These are phyloP conservation scores for Meripilus lineatus DNA, from an alignment of 1,284 basidiomycete genomes.

Conservation along the genomic window DNA sequence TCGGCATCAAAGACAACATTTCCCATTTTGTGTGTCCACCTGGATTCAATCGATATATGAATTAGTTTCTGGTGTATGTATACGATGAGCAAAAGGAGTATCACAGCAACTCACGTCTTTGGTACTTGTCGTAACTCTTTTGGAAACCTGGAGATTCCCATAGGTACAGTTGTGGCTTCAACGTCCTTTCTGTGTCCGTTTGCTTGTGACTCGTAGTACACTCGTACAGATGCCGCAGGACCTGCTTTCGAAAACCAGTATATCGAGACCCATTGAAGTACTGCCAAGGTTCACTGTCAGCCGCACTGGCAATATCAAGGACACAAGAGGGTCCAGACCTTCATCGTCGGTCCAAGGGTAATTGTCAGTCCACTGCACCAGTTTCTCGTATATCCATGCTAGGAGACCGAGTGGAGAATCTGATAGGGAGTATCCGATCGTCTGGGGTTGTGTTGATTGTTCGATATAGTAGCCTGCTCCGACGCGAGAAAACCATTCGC, in stretches of 20 bases:
- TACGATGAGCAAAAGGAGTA: neutral
- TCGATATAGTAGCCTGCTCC: slow-evolving; percentile 1
- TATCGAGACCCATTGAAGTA: slow-evolving; percentile 37
- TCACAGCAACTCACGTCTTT: neutral
- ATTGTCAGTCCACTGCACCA: slow-evolving; percentile 44
- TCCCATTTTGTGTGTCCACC: slow-evolving; percentile 1
- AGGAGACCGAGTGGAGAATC: slow-evolving; percentile 58
- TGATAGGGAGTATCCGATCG: slow-evolving; percentile 39
- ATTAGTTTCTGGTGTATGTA: too few relatives aligned
- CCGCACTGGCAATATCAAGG: neutral
- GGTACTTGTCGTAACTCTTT: slow-evolving; percentile 3
- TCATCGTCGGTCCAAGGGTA: slow-evolving; percentile 53
- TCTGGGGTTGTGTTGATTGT: slow-evolving; percentile 20
- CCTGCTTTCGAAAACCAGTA: slow-evolving; percentile 36
- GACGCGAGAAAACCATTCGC: neutral
- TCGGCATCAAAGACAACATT: slow-evolving; percentile 4
- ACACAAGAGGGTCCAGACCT: slow-evolving; percentile 6
- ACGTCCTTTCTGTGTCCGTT: neutral
- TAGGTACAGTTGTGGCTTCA: neutral
- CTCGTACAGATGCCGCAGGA: slow-evolving; percentile 31
- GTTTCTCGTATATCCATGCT: slow-evolving; percentile 60
- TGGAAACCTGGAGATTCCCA: slow-evolving; percentile 5
- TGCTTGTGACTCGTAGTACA: slow-evolving; percentile 30
- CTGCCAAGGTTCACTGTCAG: slow-evolving; percentile 21
- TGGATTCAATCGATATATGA: neutral